These are phyloP conservation scores for Aspergillus carbonarius DNA, from an alignment of 2,329 filamentous ascomycete species.

Conservation along the genomic window DNA sequence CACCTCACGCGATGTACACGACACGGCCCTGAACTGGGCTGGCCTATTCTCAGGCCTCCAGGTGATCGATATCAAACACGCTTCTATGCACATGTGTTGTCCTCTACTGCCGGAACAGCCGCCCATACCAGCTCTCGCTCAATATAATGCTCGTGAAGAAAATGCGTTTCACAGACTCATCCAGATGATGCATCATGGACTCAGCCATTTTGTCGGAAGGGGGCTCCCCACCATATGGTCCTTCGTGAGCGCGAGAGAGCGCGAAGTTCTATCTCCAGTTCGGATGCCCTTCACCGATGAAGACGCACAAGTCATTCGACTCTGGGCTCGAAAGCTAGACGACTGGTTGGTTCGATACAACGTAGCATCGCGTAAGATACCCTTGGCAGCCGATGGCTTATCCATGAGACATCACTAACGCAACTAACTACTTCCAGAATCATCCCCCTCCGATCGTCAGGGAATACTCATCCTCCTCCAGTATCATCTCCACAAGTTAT, in stretches of 20 bases:
- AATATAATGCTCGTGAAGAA: conserved; percentile 21
- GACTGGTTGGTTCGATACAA: conserved; percentile 33
- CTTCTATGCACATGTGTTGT: conserved; percentile 33
- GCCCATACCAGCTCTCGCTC: conserved; percentile 19
- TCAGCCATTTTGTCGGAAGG: conserved; percentile 32
- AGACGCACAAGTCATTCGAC: conserved; percentile 28
- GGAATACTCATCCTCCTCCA: conserved; percentile 32
- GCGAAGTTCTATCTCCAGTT: conserved; percentile 9
- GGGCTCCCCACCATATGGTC: conserved; percentile 31
- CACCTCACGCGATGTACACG: conserved; percentile 18
- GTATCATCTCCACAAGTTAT: conserved; percentile 33
- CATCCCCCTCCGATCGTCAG: conserved; percentile 29
- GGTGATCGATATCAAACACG: conserved; percentile 33
- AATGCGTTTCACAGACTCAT: conserved; percentile 28
- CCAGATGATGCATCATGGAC: conserved; percentile 32
- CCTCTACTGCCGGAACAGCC: conserved; percentile 28
- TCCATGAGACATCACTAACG: background rate
- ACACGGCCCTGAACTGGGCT: conserved; percentile 21
- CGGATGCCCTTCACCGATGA: conserved; percentile 25
- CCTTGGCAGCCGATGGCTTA: background rate
- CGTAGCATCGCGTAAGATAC: conserved; percentile 24
- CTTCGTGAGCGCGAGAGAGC: conserved; percentile 22
- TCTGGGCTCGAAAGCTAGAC: conserved; percentile 30
- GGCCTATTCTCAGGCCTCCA: conserved; percentile 29
- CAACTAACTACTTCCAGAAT: conserved; percentile 15